Evolutionary conservation across 2,329 filamentous ascomycete genomes (phyloP), one percentile per base, ranked within the genome.

Genomic region (Cladosporium sp.): DNA sequence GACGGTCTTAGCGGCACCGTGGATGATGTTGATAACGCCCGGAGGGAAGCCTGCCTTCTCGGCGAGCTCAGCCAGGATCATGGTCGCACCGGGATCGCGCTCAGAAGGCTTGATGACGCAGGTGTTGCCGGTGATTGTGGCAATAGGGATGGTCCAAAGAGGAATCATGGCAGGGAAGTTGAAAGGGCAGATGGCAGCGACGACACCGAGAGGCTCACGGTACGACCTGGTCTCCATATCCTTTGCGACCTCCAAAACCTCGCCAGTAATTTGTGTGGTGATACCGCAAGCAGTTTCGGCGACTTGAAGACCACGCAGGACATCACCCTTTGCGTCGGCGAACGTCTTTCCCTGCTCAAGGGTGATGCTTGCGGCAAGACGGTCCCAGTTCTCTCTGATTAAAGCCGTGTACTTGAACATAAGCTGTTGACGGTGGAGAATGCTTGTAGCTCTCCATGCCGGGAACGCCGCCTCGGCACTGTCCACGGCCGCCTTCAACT

Each of bases 111-210:
- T 95, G 67, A 95, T 80, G 66, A 95, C 84, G 60, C 92, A 80
- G 14, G 89, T 92, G 79, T 95, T 95, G 55, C 90, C 90, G 17
- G 88, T 91, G 28, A 92, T 84, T 43, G 89, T 90, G 49, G 90
- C 90, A 67, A 94, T 89, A 39, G 90, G 90, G 62, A 95, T 92
- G 61, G 84, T 91, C 90, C 90, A 95, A n/a, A 95, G 82, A 3
- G 90, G 90, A 73, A 95, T 94, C 90, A 95, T 95, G 67, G 90
- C 90, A 43, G 90, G 90, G 77, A 94, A 94, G 80, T 94, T 94
- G 72, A 94, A 94, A 1, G 90, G 90, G 80, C 90, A 94, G 66
- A 94, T 94, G 60, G 90, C 88, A 59, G 89, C 89, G 43, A 89
- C 86, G 36, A 94, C 87, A 58, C 90, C 90, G 69, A 94, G 76